Evolutionary conservation across 257 asterid genomes (phyloP), one percentile per base, ranked within the genome.

Genomic region (Plantago major): DNA sequence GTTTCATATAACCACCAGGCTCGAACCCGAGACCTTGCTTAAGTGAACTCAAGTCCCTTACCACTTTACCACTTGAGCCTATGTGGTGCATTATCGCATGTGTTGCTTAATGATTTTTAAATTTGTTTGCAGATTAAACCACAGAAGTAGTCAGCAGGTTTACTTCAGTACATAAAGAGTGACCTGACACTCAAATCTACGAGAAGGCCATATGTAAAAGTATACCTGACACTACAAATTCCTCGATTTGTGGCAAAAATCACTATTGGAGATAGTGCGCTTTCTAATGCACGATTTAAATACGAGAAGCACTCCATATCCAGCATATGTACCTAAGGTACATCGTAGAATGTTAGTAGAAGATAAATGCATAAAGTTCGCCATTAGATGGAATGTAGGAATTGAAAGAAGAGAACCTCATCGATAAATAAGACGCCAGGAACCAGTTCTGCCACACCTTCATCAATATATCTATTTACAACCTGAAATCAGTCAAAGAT

Each of bases 271-370:
- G 98, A 82, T 42, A 91, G 60, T 17, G 95, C 69, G 65, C 98
- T 88, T 74, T 91, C 98, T 67, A 91, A 66, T 55, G 96, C 98
- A 56, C 96, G 95, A 63, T 88, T 91, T 65, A 88, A 69, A 65
- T 88, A 91, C 17, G 98, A 91, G 74, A 91, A 88, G 70, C 96
- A 91, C 72, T 88, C 98, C 92, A 91, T 88, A 76, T 88, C 98
- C 72, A 91, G 81, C 94, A 91, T 91, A 64, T 91, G 98, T 46
- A 91, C 96, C 98, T 91, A 44, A 0, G 63, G 38, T 40, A 10
- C 2, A 56, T 55, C 17, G 64, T 43, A 38, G 38, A 62, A 62
- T 17, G 55, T 73, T 58, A 66, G 45, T 42, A 12, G n/a, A 65
- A 45, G 46, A 60, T 30, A 56, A 3, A 57, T 28, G 45, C 18